These are phyloP conservation scores for Termitomyces sp. DNA, from an alignment of 768 basidiomycete genomes.

Conservation along the genomic window DNA sequence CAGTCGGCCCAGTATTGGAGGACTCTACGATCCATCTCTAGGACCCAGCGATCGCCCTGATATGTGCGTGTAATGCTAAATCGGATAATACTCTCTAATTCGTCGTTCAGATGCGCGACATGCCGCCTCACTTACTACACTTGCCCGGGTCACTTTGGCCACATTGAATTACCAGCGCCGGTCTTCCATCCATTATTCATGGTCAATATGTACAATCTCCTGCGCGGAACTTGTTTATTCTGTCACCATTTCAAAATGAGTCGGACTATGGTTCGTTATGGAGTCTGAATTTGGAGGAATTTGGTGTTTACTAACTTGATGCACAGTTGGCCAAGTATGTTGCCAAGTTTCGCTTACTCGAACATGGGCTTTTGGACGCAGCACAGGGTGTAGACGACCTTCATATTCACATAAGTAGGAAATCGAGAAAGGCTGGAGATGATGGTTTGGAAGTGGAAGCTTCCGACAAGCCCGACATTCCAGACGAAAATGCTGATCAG, in stretches of 20 bases:
- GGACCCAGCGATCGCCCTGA: slow-evolving; percentile 88
- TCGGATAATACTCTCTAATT: slow-evolving; percentile 10
- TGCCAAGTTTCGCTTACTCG: slow-evolving; percentile 83
- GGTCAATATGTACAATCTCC: slow-evolving; percentile 79
- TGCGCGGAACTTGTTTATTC: slow-evolving; percentile 87
- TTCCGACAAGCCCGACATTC: slow-evolving; percentile 31
- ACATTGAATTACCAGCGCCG: slow-evolving; percentile 92
- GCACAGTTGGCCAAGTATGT: slow-evolving; percentile 73
- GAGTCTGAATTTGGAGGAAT: background rate
- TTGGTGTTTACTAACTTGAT: slow-evolving; percentile 2
- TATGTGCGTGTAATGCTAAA: slow-evolving; percentile 56
- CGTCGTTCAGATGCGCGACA: slow-evolving; percentile 72
- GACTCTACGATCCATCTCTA: slow-evolving; percentile 92
- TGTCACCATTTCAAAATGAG: slow-evolving; percentile 89
- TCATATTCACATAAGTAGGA: slow-evolving; percentile 33
- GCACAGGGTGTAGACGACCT: slow-evolving; percentile 75
- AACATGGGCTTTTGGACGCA: slow-evolving; percentile 82
- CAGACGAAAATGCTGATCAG: slow-evolving; percentile 55
- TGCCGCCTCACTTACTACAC: slow-evolving; percentile 90
- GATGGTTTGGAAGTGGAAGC: slow-evolving; percentile 32
- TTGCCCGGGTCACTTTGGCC: slow-evolving; percentile 97
- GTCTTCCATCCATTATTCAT: slow-evolving; percentile 98
- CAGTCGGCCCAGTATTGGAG: slow-evolving; percentile 86
- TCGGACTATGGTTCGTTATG: slow-evolving; percentile 53
- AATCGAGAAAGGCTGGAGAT: slow-evolving; percentile 27